phyloP scores from a whole-genome alignment of 148 eudicot genomes.

The Vaccinium macrocarpon region DNA sequence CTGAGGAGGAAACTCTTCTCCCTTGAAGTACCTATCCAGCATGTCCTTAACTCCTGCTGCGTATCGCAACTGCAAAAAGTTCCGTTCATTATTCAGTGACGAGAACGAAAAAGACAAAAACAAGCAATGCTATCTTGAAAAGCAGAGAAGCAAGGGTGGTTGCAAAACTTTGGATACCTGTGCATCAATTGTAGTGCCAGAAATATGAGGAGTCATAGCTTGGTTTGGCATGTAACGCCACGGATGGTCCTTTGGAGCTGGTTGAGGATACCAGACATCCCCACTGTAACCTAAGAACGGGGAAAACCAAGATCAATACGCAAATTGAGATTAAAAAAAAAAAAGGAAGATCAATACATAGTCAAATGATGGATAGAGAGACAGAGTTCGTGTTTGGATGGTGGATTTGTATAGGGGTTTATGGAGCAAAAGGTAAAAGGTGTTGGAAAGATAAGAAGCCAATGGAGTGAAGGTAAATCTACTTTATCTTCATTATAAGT shows the following conservation, averaged over 20 bases:
- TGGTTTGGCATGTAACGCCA: slow-evolving; percentile 99
- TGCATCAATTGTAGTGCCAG: slow-evolving; percentile 96
- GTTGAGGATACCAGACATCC: slow-evolving; percentile 97
- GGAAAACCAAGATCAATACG: not conserved
- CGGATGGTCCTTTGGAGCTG: slow-evolving; percentile 98
- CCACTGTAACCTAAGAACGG: slow-evolving; percentile 74
- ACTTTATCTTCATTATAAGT: not conserved
- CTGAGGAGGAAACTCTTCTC: slow-evolving; percentile 81
- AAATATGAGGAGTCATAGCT: slow-evolving; percentile 97
- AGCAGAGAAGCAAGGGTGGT: not conserved
- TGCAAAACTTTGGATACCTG: slow-evolving; percentile 47
- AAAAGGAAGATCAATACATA: too few species aligned
- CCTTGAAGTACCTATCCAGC: slow-evolving; percentile 94
- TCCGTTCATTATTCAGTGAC: not conserved
- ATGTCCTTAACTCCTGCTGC: slow-evolving; percentile 94
- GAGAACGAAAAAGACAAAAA: not conserved
- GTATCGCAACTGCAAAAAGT: slow-evolving; percentile 72
- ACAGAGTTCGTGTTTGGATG: too few species aligned
- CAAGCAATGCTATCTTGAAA: not conserved
- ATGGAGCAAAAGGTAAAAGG: too few species aligned
- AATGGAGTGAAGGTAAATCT: too few species aligned
- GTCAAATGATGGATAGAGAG: not conserved
- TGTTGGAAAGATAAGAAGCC: too few species aligned
- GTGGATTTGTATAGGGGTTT: too few species aligned
- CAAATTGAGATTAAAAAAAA: too few species aligned